Evolutionary conservation across 202 grass and related monocot genomes (phyloP), one percentile per base, ranked within the genome.

Genomic region (Hordeum pubiflorum): DNA sequence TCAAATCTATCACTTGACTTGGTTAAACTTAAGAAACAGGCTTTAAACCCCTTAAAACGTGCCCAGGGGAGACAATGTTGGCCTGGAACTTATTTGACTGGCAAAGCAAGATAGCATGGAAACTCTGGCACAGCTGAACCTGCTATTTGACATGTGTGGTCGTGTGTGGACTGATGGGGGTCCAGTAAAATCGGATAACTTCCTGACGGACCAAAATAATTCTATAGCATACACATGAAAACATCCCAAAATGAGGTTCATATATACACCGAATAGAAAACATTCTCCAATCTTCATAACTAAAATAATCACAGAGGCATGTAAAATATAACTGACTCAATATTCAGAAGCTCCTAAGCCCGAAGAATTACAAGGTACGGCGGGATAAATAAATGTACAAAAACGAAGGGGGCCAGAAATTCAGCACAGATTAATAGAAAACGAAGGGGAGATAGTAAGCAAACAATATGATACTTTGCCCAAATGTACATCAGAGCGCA

Each of bases 401-500:
- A 56, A 63, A 71, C 13, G 0, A 23, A 65, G 21, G 38, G 56
- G 13, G 24, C 2, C 58, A 31, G 24, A 62, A 15, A 11, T 17
- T 63, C 59, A 7, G 59, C 59, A 63, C 59, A 9, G 13, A 31
- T 63, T 9, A 33, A 62, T 15, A 31, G 24, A 31, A 31, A 15
- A 62, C 1, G 13, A 15, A 66, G 33, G 63, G 63, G 5, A 3
- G 2, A 24, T 13, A 40, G 37, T 8, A 69, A 40, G 65, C 66
- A 54, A 54, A 6, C 6, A 6, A 70, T 24, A 66, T 27, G 7
- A 17, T 33, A 32, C 32, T 66, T 68, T 69, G 61, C 36, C 24
- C 11, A 44, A 44, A 44, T 12, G 17, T 22, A 41, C 61, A 79
- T 29, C 20, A 23, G 85, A 83, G 22, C 66, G 34, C 76, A 98